Evolutionary conservation across 495 filamentous ascomycete genomes (phyloP), one percentile per base, ranked within the genome.

Genomic region (Talaromyces proteolyticus): DNA sequence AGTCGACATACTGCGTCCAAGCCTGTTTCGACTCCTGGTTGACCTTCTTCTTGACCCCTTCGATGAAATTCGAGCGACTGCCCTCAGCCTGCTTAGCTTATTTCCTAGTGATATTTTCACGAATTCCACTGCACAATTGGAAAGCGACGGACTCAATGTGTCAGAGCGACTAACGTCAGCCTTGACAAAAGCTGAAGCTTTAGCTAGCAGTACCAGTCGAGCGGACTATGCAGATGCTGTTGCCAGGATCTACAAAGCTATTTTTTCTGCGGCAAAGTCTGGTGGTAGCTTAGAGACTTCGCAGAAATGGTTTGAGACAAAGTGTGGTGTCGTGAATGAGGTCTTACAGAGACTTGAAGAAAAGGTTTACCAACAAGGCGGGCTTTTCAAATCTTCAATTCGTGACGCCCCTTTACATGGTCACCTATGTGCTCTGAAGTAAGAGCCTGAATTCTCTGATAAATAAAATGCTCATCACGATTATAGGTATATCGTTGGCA

Each of bases 161-260:
- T 51, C 22, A 2, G 55, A 59, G 42, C 52, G 52, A 17, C 24
- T 73, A 24, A 60, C 61, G 3, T 55, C 62, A 41, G 69, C 68
- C 14, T 39, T 73, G 12, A n/a, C 39, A 10, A 63, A 62, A 36
- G 68, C 70, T n/a, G 70, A 72, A 36, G 52, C 49, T 4, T 67
- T 77, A 43, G 85, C 87, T n/a, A 76, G 83, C 54, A 73, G 70
- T 26, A 91, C 86, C 18, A 89, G 87, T 17, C 77, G 91, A 24
- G 91, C 89, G 24, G 89, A 94, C 56, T 86, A 91, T 61, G 88
- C 87, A 5, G 91, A 96, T 61, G 88, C 89, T 10, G 82, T 88
- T 48, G 89, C 87, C 42, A 80, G 87, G 53, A 67, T 78, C 3
- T 72, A 72, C 42, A 76, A 58, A 66, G 69, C 61, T 60, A 72